Percentiles rank a stretch among this genome's conserved stretches.
These are phyloP conservation scores for Solanum hybrid DNA, from an alignment of 305 asterid genomes.

Conservation along the genomic window DNA sequence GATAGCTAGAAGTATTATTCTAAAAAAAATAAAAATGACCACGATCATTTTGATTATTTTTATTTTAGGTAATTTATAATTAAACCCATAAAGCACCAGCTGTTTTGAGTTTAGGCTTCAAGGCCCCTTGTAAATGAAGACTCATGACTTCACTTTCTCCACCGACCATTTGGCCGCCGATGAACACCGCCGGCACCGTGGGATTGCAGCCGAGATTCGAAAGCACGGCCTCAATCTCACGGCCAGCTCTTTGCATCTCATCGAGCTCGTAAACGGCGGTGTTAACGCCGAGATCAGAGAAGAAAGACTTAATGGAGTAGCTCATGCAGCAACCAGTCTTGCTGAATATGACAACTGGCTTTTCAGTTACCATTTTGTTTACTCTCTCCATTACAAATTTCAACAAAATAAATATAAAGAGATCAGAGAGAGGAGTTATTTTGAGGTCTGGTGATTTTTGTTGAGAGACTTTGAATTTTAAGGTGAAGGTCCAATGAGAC, in stretches of 20 bases:
- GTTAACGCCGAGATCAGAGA: slow-evolving; percentile 54
- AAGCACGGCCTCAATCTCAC: slow-evolving; percentile 63
- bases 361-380: slow-evolving; percentile 39
- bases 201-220: slow-evolving; percentile 55
- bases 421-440: background rate
- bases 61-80: background rate
- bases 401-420: background rate
- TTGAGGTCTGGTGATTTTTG: background rate
- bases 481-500: background rate
- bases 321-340: slow-evolving; percentile 64
- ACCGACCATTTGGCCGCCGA: slow-evolving; percentile 70
- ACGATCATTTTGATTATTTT: background rate
- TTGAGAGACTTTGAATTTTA: background rate
- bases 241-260: slow-evolving; percentile 40
- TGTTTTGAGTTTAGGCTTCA: slow-evolving; percentile 58
- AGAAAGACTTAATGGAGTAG: slow-evolving; percentile 52
- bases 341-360: slow-evolving; percentile 76
- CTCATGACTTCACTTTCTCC: slow-evolving; percentile 71
- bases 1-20: background rate
- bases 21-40: slow-evolving; percentile 3
- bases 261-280: slow-evolving; percentile 63
- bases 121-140: slow-evolving; percentile 55
- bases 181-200: slow-evolving; percentile 65
- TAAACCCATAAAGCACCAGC: slow-evolving; percentile 83
- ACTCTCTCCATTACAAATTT: slow-evolving; percentile 31